These are phyloP conservation scores for Paecilomyces sp. DNA, from an alignment of 2,329 filamentous ascomycete genomes.

Conservation along the genomic window DNA sequence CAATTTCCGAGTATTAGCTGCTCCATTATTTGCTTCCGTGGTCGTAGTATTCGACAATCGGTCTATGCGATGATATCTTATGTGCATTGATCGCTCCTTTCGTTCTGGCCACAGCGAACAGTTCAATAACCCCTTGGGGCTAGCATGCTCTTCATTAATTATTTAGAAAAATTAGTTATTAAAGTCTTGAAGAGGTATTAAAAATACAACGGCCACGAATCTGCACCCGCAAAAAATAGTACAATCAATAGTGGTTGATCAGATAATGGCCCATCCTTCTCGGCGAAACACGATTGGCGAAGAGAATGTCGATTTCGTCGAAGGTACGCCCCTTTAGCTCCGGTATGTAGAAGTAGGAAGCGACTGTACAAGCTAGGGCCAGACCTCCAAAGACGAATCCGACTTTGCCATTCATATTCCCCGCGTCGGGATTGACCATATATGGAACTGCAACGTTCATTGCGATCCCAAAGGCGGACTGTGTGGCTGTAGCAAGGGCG, in stretches of 20 bases:
- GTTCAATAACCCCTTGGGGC: no score
- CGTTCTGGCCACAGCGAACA: no score
- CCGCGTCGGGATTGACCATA: conserved; percentile 28
- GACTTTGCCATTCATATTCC: conserved; percentile 19
- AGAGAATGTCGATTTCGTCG: conserved; percentile 22
- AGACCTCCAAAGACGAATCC: conserved; percentile 21
- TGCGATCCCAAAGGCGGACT: conserved; percentile 32
- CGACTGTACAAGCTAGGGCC: conserved; percentile 5
- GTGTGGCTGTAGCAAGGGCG: conserved; percentile 31
- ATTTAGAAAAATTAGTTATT: neutral
- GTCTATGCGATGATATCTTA: neutral
- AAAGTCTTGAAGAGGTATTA: neutral
- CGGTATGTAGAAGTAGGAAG: conserved; percentile 9
- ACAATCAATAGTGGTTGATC: conserved; percentile 1
- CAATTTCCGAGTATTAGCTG: no score
- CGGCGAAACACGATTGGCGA: conserved; percentile 10
- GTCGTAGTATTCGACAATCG: no score
- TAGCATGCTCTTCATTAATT: neutral
- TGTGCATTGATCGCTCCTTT: neutral
- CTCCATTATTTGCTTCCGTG: no score
- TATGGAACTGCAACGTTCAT: conserved; percentile 36
- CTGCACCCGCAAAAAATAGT: neutral
- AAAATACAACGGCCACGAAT: neutral
- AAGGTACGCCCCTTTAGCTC: conserved; percentile 16
- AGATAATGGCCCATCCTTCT: conserved; percentile 12